Conservation (phyloP, 257 asterid genomes). For the Fraxinus excelsior region DNA sequence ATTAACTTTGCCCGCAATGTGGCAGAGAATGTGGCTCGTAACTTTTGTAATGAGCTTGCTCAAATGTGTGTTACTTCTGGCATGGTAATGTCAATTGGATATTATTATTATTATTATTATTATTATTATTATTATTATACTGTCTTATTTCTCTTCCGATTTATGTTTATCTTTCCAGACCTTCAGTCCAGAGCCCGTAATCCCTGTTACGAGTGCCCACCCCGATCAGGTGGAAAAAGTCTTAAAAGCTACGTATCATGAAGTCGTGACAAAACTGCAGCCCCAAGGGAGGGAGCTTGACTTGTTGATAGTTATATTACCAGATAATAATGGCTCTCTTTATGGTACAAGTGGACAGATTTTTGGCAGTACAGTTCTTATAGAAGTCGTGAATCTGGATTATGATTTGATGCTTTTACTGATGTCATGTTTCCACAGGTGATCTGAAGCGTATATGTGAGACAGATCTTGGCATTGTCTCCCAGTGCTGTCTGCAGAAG, state of each 20-base stretch:
- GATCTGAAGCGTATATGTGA: slow-evolving; percentile 92
- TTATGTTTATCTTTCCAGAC: slow-evolving; percentile 40
- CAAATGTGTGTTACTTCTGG: slow-evolving; percentile 95
- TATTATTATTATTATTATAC: no score
- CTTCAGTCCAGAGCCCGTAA: slow-evolving; percentile 71
- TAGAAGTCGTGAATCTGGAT: not conserved
- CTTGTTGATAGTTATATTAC: slow-evolving; percentile 79
- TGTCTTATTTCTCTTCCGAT: slow-evolving; percentile 5
- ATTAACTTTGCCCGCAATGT: slow-evolving; percentile 82
- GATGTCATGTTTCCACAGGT: slow-evolving; percentile 40
- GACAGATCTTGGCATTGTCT: slow-evolving; percentile 94
- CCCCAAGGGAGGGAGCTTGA: slow-evolving; percentile 76
- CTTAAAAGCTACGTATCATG: slow-evolving; percentile 70
- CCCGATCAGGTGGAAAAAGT: slow-evolving; percentile 89
- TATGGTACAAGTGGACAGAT: slow-evolving; percentile 56
- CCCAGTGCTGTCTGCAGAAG: slow-evolving; percentile 94
- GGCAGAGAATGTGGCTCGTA: slow-evolving; percentile 62
- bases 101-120: no score
- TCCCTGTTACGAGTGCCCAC: slow-evolving; percentile 66
- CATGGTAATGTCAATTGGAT: slow-evolving; percentile 57
- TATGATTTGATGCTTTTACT: not conserved
- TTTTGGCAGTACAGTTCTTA: not conserved
- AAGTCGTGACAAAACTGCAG: slow-evolving; percentile 60
- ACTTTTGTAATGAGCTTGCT: slow-evolving; percentile 88
- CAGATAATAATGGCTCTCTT: slow-evolving; percentile 93